Conservation (phyloP, 2,329 filamentous ascomycete genomes). For the Aspergillus pseudonomiae region DNA sequence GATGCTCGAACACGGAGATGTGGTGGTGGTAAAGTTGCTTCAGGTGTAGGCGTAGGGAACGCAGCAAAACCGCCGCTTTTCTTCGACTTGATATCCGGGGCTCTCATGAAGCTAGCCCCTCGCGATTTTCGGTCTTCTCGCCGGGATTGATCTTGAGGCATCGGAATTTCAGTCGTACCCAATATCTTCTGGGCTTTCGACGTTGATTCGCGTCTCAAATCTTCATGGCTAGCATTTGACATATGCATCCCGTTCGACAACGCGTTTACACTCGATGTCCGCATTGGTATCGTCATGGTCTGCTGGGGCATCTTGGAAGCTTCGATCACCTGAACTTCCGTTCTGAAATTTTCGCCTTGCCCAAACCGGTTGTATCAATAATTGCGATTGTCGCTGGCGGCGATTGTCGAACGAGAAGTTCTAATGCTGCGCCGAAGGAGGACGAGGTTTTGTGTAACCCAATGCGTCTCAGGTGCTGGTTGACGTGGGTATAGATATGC, state of each 20-base stretch:
- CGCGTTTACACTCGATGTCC: conserved; percentile 23
- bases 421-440: not conserved
- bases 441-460: not conserved
- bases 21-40: conserved; percentile 26
- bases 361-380: not conserved
- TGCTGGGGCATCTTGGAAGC: conserved; percentile 16
- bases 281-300: conserved; percentile 19
- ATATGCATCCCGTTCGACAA: conserved; percentile 13
- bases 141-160: conserved; percentile 25
- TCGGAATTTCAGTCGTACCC: conserved; percentile 31
- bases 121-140: conserved; percentile 28
- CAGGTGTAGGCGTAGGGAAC: conserved; percentile 28
- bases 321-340: not conserved
- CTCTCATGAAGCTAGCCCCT: conserved; percentile 45
- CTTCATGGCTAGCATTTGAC: conserved; percentile 19
- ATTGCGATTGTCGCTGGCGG: not conserved
- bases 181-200: conserved; percentile 39
- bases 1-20: conserved; percentile 48
- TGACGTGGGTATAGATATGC: not conserved
- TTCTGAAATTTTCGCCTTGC: not conserved
- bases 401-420: not conserved
- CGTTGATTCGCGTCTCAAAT: conserved; percentile 21
- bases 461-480: not conserved
- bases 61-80: conserved; percentile 28
- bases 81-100: conserved; percentile 40